Evolutionary conservation across 2,329 filamentous ascomycete species (phyloP), one percentile per base, ranked within the genome.

Genomic region (Rachicladosporium sp.): DNA sequence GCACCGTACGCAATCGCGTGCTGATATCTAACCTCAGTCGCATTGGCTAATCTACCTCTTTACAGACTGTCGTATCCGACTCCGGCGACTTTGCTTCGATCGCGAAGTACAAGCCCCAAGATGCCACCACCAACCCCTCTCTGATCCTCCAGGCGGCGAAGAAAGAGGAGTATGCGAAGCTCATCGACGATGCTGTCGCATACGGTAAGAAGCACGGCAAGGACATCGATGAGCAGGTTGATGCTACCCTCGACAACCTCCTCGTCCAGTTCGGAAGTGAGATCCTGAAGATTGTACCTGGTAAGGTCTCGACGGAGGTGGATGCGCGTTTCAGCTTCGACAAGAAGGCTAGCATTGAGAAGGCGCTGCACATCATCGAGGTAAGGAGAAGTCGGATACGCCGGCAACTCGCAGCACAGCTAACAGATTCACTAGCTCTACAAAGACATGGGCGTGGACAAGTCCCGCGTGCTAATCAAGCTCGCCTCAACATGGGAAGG

Each of bases 121-220:
- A 98, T 84, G 91, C 91, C 61, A 98, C 91, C 66, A 98, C 91
- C 73, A 98, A 98, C 80, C 91, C 91, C 45, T 96, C 91, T 49
- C 76, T 98, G 64, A 96, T 98, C 68, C 82, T 98, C 63, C 89
- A 88, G 53, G 91, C 91, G 50, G 88, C 91, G 63, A 96, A 98
- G 78, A 96, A 96, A 79, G 62, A 84, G 63, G 88, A 95, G 68
- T 96, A 96, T 67, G 86, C 84, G 59, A 80, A 81, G 66, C 72
- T 96, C 61, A 93, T 95, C 56, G 88, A 96, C 60, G 69, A 71
- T 42, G 87, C 89, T 55, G 73, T 95, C 53, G 74, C 71, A 50
- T 88, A 86, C 68, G 89, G 84, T 68, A 96, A 95, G 81, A 59
- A 71, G 55, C 69, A 77, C 61, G 74, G 73, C 55, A 69, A 63